These are phyloP conservation scores for Phycomyces blakesleeanus DNA, from an alignment of 192 early-diverging fungal genomes.

Conservation along the genomic window DNA sequence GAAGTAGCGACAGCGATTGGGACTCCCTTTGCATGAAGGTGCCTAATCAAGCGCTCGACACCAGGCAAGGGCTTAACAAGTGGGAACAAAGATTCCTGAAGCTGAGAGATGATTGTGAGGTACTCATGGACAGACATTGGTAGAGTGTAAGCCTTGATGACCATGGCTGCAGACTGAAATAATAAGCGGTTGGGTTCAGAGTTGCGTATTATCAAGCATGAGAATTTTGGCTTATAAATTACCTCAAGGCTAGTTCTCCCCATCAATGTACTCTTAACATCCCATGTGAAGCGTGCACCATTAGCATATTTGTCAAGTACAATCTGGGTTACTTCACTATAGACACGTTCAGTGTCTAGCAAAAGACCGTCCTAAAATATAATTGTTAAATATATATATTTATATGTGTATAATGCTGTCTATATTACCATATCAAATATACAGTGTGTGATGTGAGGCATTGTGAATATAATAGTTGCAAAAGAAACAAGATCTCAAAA, in stretches of 20 bases:
- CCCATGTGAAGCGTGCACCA: slow-evolving; percentile 57
- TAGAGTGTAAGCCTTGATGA: slow-evolving; percentile 63
- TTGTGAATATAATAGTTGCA: slow-evolving; percentile 1
- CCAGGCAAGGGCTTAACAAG: slow-evolving; percentile 63
- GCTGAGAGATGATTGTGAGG: slow-evolving; percentile 50
- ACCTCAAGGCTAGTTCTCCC: slow-evolving; percentile 58
- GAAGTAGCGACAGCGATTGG: slow-evolving; percentile 87
- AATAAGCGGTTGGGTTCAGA: background rate
- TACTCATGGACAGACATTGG: slow-evolving; percentile 84
- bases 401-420: too few species aligned
- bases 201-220: too few species aligned
- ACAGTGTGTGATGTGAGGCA: slow-evolving; percentile 54
- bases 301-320: slow-evolving; percentile 70
- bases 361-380: slow-evolving; percentile 60
- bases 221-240: too few species aligned
- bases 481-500: slow-evolving; percentile 11
- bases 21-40: slow-evolving; percentile 66
- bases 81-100: slow-evolving; percentile 60
- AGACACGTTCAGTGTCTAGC: slow-evolving; percentile 85
- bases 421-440: slow-evolving; percentile 68
- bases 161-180: slow-evolving; percentile 49
- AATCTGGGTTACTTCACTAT: slow-evolving; percentile 79
- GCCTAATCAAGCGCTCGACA: slow-evolving; percentile 63
- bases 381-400: background rate
- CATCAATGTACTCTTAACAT: slow-evolving; percentile 73